These are phyloP conservation scores for Metschnikowia drakensbergensis DNA, from an alignment of 805 yeast species.

Conservation along the genomic window DNA sequence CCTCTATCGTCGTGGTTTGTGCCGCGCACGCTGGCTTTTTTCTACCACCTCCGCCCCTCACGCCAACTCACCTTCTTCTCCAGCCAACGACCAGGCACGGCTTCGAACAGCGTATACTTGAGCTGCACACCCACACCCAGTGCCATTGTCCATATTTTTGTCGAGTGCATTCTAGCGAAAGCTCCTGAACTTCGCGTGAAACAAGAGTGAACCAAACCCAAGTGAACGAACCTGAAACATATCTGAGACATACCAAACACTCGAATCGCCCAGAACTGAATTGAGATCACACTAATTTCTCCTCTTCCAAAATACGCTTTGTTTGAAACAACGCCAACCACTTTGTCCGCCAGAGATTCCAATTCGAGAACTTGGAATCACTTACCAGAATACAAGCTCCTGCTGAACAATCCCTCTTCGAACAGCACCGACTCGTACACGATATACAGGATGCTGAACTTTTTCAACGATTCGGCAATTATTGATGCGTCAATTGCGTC, in stretches of 20 bases:
- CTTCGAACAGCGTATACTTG: not conserved
- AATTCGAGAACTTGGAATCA: not conserved
- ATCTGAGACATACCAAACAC: not conserved
- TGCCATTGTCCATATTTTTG: too few relatives aligned
- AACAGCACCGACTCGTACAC: not conserved
- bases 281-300: not conserved
- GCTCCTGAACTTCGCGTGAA: too few relatives aligned
- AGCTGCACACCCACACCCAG: too few relatives aligned
- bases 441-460: not conserved
- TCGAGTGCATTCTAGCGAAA: too few relatives aligned
- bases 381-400: too few relatives aligned
- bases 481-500: slow-evolving; percentile 12
- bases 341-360: not conserved
- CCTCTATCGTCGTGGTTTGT: not conserved
- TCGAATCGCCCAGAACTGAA: too few relatives aligned
- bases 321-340: not conserved
- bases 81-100: not conserved
- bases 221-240: not conserved
- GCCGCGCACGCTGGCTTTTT: slow-evolving; percentile 2
- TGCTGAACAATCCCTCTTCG: too few relatives aligned
- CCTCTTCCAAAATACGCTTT: not conserved
- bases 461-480: slow-evolving; percentile 18
- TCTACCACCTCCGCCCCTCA: slow-evolving; percentile 1
- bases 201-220: not conserved
- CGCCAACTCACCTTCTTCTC: not conserved